Evolutionary conservation across 2,329 filamentous ascomycete genomes (phyloP).

Genomic region (Pseudogymnoascus pannorum): DNA sequence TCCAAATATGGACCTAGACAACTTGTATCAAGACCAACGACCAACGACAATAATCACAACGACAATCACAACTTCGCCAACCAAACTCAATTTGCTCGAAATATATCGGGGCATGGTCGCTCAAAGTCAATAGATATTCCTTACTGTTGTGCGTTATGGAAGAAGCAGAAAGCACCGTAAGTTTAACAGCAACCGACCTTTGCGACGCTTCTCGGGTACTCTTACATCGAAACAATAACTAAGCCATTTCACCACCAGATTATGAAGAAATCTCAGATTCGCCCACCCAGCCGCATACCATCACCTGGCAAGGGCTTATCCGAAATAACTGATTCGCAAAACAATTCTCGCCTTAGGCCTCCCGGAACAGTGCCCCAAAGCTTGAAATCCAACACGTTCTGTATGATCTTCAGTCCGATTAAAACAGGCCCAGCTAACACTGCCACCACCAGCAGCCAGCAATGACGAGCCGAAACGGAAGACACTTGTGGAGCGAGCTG

Average conservation of each 20-base stretch:
- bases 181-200: background rate
- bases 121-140: background rate
- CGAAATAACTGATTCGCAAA: slow-evolving; percentile 54
- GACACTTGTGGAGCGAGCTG: slow-evolving; percentile 47
- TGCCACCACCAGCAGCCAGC: slow-evolving; percentile 14
- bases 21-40: slow-evolving; percentile 6
- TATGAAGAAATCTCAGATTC: slow-evolving; percentile 24
- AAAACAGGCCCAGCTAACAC: background rate
- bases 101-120: background rate
- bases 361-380: slow-evolving; percentile 17
- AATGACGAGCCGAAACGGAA: slow-evolving; percentile 55
- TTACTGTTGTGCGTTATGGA: slow-evolving; percentile 11
- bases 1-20: background rate
- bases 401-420: slow-evolving; percentile 12
- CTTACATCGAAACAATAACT: background rate
- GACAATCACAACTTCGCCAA: slow-evolving; percentile 4
- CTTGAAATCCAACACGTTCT: slow-evolving; percentile 5
- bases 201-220: background rate
- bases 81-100: slow-evolving; percentile 1
- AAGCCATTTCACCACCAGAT: slow-evolving; percentile 16
- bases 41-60: background rate
- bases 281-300: slow-evolving; percentile 22
- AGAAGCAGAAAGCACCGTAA: slow-evolving; percentile 9
- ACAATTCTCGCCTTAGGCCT: slow-evolving; percentile 45
- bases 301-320: slow-evolving; percentile 35